phyloP scores from a whole-genome alignment of 2,329 filamentous ascomycete genomes.

The Penicillium sp. region DNA sequence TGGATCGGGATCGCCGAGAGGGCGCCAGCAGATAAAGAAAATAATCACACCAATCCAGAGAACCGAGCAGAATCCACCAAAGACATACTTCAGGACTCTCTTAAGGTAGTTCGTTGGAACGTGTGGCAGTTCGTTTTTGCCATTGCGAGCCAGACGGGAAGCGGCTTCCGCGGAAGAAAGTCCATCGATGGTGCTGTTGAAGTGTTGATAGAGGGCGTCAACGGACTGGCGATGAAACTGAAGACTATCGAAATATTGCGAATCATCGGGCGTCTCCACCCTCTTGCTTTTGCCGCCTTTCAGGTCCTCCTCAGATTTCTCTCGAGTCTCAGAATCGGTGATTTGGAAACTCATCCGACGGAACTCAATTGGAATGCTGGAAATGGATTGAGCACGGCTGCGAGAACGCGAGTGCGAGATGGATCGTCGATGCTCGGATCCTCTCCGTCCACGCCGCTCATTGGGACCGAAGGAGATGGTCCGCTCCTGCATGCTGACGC shows the following conservation, averaged over 20 bases:
- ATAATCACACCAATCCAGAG: conserved; percentile 13
- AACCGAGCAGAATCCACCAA: conserved; percentile 9
- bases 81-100: conserved; percentile 10
- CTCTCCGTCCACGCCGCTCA: conserved; percentile 1
- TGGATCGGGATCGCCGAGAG: conserved; percentile 8
- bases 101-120: conserved; percentile 4
- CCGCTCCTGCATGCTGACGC: conserved; percentile 3
- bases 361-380: conserved; percentile 8
- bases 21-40: conserved; percentile 14
- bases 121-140: conserved; percentile 8
- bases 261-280: background rate
- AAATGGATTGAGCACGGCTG: conserved; percentile 1
- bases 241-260: background rate
- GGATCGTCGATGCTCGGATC: background rate
- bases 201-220: background rate
- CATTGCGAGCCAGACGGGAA: background rate
- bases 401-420: conserved; percentile 13
- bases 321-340: conserved; percentile 5
- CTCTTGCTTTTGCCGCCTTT: background rate
- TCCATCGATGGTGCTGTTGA: background rate
- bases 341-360: conserved; percentile 12
- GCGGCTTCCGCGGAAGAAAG: background rate
- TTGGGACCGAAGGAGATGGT: conserved; percentile 9
- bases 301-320: background rate
- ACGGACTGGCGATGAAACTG: conserved; percentile 3